Conservation (phyloP, 1,284 basidiomycete genomes). For the Heterobasidion occidentale region DNA sequence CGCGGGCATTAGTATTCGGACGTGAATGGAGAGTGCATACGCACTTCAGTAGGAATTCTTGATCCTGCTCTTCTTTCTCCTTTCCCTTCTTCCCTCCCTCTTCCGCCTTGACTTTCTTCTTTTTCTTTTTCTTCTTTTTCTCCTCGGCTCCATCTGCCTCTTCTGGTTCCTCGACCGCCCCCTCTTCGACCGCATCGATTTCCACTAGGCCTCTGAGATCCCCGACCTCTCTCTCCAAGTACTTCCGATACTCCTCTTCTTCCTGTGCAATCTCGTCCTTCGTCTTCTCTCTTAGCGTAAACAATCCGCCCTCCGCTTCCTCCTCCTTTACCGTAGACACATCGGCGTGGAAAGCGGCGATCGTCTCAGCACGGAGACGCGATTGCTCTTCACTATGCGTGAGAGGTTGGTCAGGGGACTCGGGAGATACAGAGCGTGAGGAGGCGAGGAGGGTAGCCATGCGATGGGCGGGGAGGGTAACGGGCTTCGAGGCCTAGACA, state of each 20-base stretch:
- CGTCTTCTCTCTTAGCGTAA: conserved; percentile 69
- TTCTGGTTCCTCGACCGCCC: conserved; percentile 8
- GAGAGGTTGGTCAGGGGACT: conserved; percentile 28
- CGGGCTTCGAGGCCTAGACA: conserved; percentile 43
- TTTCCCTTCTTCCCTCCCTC: conserved; percentile 26
- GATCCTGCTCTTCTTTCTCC: conserved; percentile 56
- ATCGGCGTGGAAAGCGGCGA: conserved; percentile 63
- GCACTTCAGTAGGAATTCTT: conserved; percentile 89
- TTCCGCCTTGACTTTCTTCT: conserved; percentile 24
- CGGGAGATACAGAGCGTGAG: conserved; percentile 47
- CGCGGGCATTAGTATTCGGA: background rate
- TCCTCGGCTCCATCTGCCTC: conserved; percentile 20
- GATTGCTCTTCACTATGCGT: conserved; percentile 81
- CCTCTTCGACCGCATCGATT: conserved; percentile 25
- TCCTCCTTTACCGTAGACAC: conserved; percentile 42
- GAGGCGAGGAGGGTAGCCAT: conserved; percentile 46
- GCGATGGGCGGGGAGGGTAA: conserved; percentile 54
- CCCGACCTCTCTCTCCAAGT: conserved; percentile 78
- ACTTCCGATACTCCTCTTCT: conserved; percentile 75
- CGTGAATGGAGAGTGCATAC: conserved; percentile 19
- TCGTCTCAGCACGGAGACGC: conserved; percentile 74
- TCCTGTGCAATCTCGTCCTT: conserved; percentile 71
- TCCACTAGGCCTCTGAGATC: conserved; percentile 56
- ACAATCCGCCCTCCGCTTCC: conserved; percentile 41
- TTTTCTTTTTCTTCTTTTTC: conserved; percentile 19